Base-by-base conservation (phyloP, 2,329 filamentous ascomycete genomes). In the Sordariomycetes sp. region DNA sequence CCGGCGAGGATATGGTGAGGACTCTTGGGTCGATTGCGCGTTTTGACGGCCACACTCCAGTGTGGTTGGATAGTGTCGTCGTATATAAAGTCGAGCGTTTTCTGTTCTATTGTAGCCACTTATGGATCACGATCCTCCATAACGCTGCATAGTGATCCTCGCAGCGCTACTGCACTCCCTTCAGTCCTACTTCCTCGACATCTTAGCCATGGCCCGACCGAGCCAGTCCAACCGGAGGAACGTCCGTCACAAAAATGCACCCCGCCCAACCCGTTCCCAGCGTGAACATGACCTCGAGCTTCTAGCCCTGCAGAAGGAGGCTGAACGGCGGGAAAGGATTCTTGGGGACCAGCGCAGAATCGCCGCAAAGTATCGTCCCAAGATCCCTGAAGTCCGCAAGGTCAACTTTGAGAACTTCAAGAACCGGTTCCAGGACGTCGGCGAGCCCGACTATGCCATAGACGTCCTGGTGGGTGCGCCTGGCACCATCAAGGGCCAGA, bases 401-500 rank as follows among this genome's bases (percentile, higher is more conserved):
- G 67, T 72, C 57, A 70, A 72, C 62, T 74, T 73, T 57, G 71
- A 73, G 60, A 67, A 70, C 61, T 75, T 73, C 65, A 75, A 74
- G 62, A 75, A 75, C 60, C 65, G 69, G 56, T 72, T 39, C 36
- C 36, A 70, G 60, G 63, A 69, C 13, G 64, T 64, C 12, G 52
- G 68, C 13, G 64, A 70, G 1, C 67, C 64, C 25, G 65, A 69
- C n/a, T 69, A 72, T 57, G 69, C 69, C 36, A 65, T 74, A 22
- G 72, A 74, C 1, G 71, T 72, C 17, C 65, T 74, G 5, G 65
- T 72, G 63, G 64, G 61, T 7, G 68, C 68, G 0, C 58, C 67
- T 2, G 64, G 67, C 3, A 62, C 70, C 5, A 62, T 70, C 5
- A 66, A 69, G 50, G 65, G 62, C 4, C 69, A 76, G 60, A 67